Evolutionary conservation across 306 rosid species (phyloP).

Genomic region (Pueraria montana): DNA sequence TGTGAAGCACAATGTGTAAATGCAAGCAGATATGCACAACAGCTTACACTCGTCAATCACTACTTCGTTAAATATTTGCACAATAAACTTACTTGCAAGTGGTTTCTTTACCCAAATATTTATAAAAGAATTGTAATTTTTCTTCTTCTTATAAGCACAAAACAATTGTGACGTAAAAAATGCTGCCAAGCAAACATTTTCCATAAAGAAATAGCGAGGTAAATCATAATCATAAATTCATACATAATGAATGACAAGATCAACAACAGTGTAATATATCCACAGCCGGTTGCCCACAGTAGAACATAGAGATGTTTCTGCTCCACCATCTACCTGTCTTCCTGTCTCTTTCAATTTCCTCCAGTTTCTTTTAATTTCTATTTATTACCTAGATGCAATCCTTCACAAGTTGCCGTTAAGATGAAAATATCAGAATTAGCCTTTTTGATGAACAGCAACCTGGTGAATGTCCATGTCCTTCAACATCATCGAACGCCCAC

Average conservation of each 20-base stretch:
- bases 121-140: background rate
- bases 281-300: background rate
- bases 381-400: slow-evolving; percentile 4
- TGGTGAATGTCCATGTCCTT: slow-evolving; percentile 98
- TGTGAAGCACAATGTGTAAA: too few relatives aligned
- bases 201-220: background rate
- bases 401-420: background rate
- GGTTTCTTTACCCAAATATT: background rate
- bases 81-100: background rate
- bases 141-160: background rate
- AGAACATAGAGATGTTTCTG: slow-evolving; percentile 34
- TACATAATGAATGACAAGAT: slow-evolving; percentile 21
- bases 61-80: background rate
- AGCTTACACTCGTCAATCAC: background rate
- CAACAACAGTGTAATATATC: slow-evolving; percentile 22
- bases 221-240: slow-evolving; percentile 4
- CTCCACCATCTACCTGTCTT: slow-evolving; percentile 9
- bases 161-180: background rate
- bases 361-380: background rate
- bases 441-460: slow-evolving; percentile 91
- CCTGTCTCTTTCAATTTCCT: slow-evolving; percentile 8
- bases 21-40: background rate
- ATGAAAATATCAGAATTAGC: slow-evolving; percentile 53
- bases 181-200: background rate
- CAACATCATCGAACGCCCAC: slow-evolving; percentile 97